Percentiles rank a stretch among this genome's conserved stretches.
phyloP scores from a whole-genome alignment of 2,329 filamentous ascomycete genomes.

The Stromatinia cepivora region DNA sequence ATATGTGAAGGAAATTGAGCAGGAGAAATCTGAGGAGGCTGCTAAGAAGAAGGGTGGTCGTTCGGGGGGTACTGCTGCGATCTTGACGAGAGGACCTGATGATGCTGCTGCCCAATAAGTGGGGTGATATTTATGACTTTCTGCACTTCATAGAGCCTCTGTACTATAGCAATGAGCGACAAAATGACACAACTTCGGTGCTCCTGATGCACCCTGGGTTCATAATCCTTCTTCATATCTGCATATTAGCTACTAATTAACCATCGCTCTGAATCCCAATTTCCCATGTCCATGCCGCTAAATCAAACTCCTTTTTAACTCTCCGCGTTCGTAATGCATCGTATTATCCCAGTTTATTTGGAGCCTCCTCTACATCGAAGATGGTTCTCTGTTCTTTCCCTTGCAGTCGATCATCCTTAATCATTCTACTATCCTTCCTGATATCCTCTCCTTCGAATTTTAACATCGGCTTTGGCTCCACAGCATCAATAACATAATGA shows the following conservation, averaged over 20 bases:
- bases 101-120: slow-evolving; percentile 37
- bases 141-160: slow-evolving; percentile 36
- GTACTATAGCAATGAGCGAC: slow-evolving; percentile 42
- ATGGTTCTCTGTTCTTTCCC: slow-evolving; percentile 61
- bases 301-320: slow-evolving; percentile 31
- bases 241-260: slow-evolving; percentile 16
- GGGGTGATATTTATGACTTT: slow-evolving; percentile 27
- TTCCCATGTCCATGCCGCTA: slow-evolving; percentile 35
- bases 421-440: slow-evolving; percentile 82
- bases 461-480: slow-evolving; percentile 77
- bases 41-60: slow-evolving; percentile 91
- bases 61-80: slow-evolving; percentile 69
- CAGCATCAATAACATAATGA: slow-evolving; percentile 90
- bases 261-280: not conserved
- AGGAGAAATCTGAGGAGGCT: slow-evolving; percentile 98
- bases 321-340: not conserved
- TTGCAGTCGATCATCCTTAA: slow-evolving; percentile 81
- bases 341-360: slow-evolving; percentile 71
- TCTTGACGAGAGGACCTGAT: slow-evolving; percentile 64
- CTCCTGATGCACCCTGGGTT: slow-evolving; percentile 6
- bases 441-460: slow-evolving; percentile 91
- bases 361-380: slow-evolving; percentile 74
- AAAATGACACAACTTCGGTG: slow-evolving; percentile 25
- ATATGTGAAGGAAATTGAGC: slow-evolving; percentile 98
- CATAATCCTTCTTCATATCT: not conserved